These are phyloP conservation scores for Solanum chiquidenum DNA, from an alignment of 257 asterid species.

Conservation along the genomic window DNA sequence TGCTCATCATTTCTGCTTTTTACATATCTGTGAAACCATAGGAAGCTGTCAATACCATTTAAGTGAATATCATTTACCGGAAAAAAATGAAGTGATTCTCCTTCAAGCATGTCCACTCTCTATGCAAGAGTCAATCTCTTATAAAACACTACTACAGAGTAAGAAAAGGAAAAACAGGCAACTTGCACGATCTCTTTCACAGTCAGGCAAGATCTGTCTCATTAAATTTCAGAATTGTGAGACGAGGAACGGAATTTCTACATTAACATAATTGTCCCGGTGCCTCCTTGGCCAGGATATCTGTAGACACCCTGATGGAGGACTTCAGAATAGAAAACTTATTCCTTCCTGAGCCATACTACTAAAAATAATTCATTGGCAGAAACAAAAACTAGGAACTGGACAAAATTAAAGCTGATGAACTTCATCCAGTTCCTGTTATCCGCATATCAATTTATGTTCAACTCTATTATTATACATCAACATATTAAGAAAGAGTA, in stretches of 20 bases:
- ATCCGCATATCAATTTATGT: background rate
- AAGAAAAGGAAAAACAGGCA: background rate
- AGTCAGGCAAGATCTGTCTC: background rate
- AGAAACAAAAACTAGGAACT: background rate
- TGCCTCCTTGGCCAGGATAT: background rate
- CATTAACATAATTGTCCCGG: background rate
- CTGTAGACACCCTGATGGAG: background rate
- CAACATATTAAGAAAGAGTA: background rate
- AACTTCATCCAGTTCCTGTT: background rate
- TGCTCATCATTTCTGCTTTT: slow-evolving; percentile 82
- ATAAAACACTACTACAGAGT: background rate
- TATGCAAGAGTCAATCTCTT: background rate
- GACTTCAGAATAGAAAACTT: background rate
- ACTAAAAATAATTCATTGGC: background rate
- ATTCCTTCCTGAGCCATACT: background rate
- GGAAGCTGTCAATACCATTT: background rate
- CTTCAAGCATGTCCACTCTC: background rate
- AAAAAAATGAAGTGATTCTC: background rate
- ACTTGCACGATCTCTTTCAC: background rate
- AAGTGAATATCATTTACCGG: background rate
- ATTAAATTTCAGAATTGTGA: background rate
- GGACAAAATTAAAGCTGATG: background rate
- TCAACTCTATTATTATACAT: background rate
- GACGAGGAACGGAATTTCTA: background rate
- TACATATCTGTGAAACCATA: slow-evolving; percentile 47